phyloP scores from a whole-genome alignment of 148 eudicot genomes.

The Diospyros kaki region DNA sequence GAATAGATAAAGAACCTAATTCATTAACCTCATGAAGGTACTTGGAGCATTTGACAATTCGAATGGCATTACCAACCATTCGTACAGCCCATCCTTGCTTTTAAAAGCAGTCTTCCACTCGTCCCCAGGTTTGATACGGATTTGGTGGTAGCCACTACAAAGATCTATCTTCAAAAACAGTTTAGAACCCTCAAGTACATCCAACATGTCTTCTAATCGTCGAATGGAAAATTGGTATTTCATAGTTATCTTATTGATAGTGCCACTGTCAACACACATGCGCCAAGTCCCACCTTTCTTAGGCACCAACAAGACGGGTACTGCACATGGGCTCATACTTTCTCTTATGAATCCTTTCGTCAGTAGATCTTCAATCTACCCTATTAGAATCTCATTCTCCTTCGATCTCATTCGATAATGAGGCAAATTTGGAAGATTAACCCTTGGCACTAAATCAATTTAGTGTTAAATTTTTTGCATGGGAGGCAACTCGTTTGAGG shows the following conservation, averaged over 20 bases:
- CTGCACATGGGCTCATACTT: neutral
- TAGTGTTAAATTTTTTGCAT: neutral
- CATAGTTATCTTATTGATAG: neutral
- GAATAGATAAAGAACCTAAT: too few species aligned
- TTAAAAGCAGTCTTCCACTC: neutral
- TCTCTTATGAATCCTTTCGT: neutral
- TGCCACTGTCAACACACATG: neutral
- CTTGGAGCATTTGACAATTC: neutral
- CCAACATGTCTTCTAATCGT: neutral
- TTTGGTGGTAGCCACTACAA: neutral
- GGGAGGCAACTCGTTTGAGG: neutral
- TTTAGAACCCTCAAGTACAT: neutral
- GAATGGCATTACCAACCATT: neutral
- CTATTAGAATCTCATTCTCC: neutral
- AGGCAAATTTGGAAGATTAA: neutral
- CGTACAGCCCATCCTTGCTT: neutral
- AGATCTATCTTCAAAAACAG: neutral
- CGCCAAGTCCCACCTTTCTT: neutral
- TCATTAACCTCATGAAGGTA: too few species aligned
- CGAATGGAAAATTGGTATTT: neutral
- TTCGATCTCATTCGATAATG: neutral
- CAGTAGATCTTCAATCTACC: neutral
- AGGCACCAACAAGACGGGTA: neutral
- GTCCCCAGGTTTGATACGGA: neutral
- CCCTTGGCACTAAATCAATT: neutral